Conservation (phyloP, 2,329 filamentous ascomycete genomes). For the Ceratocystis ficicola region DNA sequence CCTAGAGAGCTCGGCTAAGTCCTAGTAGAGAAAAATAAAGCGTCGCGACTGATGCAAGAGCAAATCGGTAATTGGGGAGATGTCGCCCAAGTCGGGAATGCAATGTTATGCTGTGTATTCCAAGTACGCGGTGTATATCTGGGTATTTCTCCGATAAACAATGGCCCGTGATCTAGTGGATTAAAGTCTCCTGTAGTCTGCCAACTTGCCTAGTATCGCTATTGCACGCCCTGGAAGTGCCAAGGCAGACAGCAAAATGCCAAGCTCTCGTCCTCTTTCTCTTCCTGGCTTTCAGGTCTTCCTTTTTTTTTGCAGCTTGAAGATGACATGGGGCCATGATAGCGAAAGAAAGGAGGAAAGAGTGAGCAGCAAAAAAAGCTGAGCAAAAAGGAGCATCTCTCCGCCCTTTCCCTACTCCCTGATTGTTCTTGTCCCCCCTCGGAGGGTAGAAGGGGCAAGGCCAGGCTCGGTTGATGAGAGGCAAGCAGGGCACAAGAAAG, state of each 20-base stretch:
- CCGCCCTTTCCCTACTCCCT: background rate
- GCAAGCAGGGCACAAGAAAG: background rate
- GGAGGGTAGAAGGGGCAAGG: too few species aligned
- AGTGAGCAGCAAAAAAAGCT: background rate
- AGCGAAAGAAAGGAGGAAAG: background rate
- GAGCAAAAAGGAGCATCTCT: background rate
- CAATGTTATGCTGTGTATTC: too few species aligned
- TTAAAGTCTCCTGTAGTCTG: background rate
- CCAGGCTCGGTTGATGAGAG: background rate
- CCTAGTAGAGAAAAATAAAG: too few species aligned
- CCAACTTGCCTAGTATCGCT: background rate
- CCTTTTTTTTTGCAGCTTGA: background rate
- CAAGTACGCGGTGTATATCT: background rate
- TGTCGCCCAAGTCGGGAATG: too few species aligned
- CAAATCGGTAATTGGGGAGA: too few species aligned
- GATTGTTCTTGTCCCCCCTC: background rate
- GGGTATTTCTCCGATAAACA: constrained; percentile 3
- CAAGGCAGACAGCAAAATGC: constrained; percentile 7
- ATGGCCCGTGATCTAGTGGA: constrained; percentile 5
- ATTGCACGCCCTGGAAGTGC: background rate
- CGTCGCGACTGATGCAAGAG: too few species aligned
- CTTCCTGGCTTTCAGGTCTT: background rate
- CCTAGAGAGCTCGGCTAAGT: background rate
- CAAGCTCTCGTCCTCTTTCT: background rate
- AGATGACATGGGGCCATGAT: background rate